Evolutionary conservation across 2,329 filamentous ascomycete species (phyloP).

Genomic region (Phaeophleospora eucalypticola): DNA sequence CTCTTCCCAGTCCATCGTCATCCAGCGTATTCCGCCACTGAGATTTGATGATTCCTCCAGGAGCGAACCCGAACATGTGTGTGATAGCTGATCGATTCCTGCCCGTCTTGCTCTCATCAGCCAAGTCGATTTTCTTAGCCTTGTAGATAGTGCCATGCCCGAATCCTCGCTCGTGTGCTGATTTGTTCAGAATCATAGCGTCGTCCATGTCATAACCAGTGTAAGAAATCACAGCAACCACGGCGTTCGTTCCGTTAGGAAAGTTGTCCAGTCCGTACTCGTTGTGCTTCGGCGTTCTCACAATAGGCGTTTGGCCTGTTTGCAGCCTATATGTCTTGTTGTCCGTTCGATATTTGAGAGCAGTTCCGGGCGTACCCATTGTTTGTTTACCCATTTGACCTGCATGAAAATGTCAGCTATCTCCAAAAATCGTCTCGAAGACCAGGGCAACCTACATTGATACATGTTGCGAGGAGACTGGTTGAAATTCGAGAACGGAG

Average conservation of each 20-base stretch:
- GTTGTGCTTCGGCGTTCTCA: constrained; percentile 88
- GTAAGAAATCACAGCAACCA: constrained; percentile 97
- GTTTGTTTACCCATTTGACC: constrained; percentile 99
- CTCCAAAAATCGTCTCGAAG: not conserved
- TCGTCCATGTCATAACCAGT: constrained; percentile 99
- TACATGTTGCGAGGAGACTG: constrained; percentile 99
- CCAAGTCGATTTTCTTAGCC: constrained; percentile 84
- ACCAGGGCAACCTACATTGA: no score
- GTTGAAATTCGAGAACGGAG: constrained; percentile 97
- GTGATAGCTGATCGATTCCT: constrained; percentile 53
- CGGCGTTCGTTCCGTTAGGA: constrained; percentile 89
- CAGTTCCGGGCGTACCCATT: constrained; percentile 92
- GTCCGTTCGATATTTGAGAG: constrained; percentile 81
- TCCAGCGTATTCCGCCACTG: constrained; percentile 71
- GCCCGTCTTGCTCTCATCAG: constrained; percentile 64
- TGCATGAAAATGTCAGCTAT: no score
- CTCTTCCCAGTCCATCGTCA: constrained; percentile 77
- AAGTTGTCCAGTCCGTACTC: constrained; percentile 97
- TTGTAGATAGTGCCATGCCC: constrained; percentile 97
- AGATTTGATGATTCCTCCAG: constrained; percentile 66
- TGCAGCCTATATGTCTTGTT: constrained; percentile 96
- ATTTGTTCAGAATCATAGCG: constrained; percentile 99
- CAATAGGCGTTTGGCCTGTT: constrained; percentile 92
- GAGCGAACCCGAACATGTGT: constrained; percentile 89
- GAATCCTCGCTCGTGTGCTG: constrained; percentile 90